These are phyloP conservation scores for Fusarium kyushuense DNA, from an alignment of 2,329 filamentous ascomycete species.

Conservation along the genomic window DNA sequence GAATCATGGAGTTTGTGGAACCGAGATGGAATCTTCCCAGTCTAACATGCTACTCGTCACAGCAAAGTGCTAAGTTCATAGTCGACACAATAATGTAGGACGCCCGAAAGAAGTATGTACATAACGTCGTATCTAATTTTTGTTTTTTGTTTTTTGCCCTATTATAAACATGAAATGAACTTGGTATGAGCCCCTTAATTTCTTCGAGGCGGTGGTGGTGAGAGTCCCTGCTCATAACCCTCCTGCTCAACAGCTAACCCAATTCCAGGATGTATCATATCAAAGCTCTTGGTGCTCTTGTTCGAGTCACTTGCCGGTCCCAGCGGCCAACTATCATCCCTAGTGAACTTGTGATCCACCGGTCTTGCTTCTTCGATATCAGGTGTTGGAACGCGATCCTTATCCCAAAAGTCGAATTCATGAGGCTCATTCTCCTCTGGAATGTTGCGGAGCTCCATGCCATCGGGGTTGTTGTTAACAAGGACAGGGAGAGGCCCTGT, in stretches of 20 bases:
- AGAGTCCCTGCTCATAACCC: constrained; percentile 38
- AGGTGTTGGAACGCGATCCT: constrained; percentile 4
- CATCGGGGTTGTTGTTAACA: constrained; percentile 9
- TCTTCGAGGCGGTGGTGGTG: constrained; percentile 42
- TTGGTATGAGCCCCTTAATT: constrained; percentile 15
- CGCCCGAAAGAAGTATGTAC: constrained; percentile 12
- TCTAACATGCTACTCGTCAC: not conserved
- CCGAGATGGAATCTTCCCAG: fast-evolving
- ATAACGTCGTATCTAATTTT: constrained; percentile 32
- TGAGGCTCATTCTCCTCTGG: constrained; percentile 36
- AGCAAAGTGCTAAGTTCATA: too few species aligned
- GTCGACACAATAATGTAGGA: not conserved
- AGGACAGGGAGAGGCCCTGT: constrained; percentile 10
- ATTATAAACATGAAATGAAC: constrained; percentile 22
- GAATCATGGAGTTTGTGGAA: fast-evolving
- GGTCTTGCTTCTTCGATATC: constrained; percentile 15
- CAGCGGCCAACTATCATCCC: constrained; percentile 38
- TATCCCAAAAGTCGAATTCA: constrained; percentile 36
- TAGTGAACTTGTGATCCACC: constrained; percentile 5
- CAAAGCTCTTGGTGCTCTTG: constrained; percentile 38
- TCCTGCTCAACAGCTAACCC: constrained; percentile 42
- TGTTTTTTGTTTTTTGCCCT: constrained; percentile 9
- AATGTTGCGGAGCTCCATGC: constrained; percentile 39
- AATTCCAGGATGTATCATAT: constrained; percentile 36
- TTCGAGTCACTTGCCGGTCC: constrained; percentile 17